Conservation (phyloP, 805 yeast genomes). For the Blastobotrys peoriensis region DNA sequence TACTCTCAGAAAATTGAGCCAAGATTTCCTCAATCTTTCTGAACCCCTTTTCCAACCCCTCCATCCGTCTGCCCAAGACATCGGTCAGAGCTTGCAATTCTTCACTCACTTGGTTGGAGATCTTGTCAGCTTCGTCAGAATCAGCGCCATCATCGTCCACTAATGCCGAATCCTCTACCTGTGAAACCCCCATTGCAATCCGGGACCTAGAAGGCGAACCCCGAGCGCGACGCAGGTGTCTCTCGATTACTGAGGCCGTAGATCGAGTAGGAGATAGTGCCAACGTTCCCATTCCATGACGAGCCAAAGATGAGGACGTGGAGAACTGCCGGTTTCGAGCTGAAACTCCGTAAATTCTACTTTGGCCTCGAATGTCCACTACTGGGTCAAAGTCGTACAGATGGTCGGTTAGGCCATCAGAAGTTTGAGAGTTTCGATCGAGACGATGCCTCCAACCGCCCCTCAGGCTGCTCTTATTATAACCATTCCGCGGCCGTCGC, state of each 20-base stretch:
- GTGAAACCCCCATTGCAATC: background rate
- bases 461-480: background rate
- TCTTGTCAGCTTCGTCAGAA: background rate
- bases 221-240: background rate
- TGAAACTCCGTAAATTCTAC: background rate
- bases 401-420: background rate
- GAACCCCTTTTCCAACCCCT: slow-evolving; percentile 11
- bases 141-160: slow-evolving; percentile 1
- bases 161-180: background rate
- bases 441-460: background rate
- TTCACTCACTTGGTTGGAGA: slow-evolving; percentile 2
- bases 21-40: slow-evolving; percentile 10
- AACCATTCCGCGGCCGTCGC: background rate
- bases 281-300: slow-evolving; percentile 5
- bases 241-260: slow-evolving; percentile 10
- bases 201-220: background rate
- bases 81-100: slow-evolving; percentile 5
- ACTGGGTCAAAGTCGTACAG: background rate
- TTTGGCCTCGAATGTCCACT: background rate
- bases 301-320: slow-evolving; percentile 5
- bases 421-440: background rate
- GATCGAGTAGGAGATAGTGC: slow-evolving; percentile 14
- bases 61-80: slow-evolving; percentile 8
- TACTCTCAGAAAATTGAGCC: background rate
- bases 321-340: slow-evolving; percentile 6